Conservation (phyloP, 2,329 filamentous ascomycete species). For the Microdochium bolleyi region DNA sequence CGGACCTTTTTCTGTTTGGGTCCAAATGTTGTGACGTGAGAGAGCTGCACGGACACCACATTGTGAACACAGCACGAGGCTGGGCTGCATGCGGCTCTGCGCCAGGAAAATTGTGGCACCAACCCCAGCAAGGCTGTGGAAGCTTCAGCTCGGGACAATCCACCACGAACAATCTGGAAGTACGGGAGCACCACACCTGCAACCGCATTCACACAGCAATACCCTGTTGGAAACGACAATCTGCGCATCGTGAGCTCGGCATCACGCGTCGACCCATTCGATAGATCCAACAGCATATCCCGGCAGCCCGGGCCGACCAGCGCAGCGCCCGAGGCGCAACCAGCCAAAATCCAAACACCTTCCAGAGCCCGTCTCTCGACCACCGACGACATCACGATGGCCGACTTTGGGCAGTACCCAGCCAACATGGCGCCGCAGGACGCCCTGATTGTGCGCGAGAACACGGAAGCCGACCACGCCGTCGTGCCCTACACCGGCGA, state of each 20-base stretch:
- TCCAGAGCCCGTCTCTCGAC: background rate
- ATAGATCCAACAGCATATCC: background rate
- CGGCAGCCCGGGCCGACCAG: background rate
- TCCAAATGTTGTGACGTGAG: too few relatives aligned
- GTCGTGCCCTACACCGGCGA: slow-evolving; percentile 63
- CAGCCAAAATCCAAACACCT: background rate
- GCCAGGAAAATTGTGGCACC: background rate
- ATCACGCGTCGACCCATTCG: background rate
- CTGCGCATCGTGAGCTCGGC: background rate
- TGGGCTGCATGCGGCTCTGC: background rate
- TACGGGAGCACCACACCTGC: background rate
- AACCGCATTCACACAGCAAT: background rate
- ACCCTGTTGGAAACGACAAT: background rate
- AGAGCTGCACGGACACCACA: background rate
- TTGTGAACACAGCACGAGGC: background rate
- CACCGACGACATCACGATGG: slow-evolving; percentile 32
- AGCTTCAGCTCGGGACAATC: background rate
- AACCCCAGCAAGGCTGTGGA: background rate
- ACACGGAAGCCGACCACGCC: slow-evolving; percentile 48
- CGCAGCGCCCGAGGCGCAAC: background rate
- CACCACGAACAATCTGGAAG: too few relatives aligned
- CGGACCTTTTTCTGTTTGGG: too few relatives aligned
- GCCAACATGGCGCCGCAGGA: slow-evolving; percentile 59
- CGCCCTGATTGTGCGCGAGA: slow-evolving; percentile 51
- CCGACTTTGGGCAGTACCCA: slow-evolving; percentile 55